Percentiles rank a stretch among this genome's conserved stretches.
phyloP scores from a whole-genome alignment of 2,329 filamentous ascomycete genomes.

The Apiospora sp. region DNA sequence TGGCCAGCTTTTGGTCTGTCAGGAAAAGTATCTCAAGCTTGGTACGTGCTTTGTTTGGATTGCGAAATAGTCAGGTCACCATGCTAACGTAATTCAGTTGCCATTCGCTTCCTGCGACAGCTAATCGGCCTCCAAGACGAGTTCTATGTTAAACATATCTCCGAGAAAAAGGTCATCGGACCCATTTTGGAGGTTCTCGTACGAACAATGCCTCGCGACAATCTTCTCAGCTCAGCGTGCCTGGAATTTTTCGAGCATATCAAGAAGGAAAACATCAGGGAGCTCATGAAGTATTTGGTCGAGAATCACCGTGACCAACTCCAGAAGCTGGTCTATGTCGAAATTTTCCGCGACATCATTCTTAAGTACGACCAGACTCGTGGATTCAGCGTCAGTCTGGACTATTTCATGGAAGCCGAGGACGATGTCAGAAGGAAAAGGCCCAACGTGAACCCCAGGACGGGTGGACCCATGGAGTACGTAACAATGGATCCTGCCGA shows the following conservation, averaged over 20 bases:
- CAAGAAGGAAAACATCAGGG: constrained; percentile 81
- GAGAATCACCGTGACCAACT: constrained; percentile 84
- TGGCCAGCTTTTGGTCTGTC: constrained; percentile 80
- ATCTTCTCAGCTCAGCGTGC: constrained; percentile 91
- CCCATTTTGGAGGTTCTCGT: constrained; percentile 86
- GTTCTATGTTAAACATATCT: constrained; percentile 87
- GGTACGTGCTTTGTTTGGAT: constrained; percentile 60
- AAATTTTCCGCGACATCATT: constrained; percentile 82
- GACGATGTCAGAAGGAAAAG: constrained; percentile 58
- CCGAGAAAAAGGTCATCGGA: constrained; percentile 80
- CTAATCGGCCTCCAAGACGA: constrained; percentile 87
- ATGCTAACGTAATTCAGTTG: constrained; percentile 59
- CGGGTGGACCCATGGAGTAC: constrained; percentile 73
- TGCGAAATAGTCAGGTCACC: neutral
- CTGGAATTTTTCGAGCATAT: constrained; percentile 94
- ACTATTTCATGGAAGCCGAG: constrained; percentile 77
- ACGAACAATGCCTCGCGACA: constrained; percentile 89
- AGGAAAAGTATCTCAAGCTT: constrained; percentile 91
- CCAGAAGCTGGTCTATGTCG: constrained; percentile 78
- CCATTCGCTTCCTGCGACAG: constrained; percentile 92
- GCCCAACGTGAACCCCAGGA: constrained; percentile 58
- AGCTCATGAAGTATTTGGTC: constrained; percentile 83
- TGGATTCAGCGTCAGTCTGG: constrained; percentile 70
- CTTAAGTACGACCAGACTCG: constrained; percentile 80
- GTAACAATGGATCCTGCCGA: constrained; percentile 77